phyloP scores from a whole-genome alignment of 2,329 filamentous ascomycete species.

The Pezicula carpinea region DNA sequence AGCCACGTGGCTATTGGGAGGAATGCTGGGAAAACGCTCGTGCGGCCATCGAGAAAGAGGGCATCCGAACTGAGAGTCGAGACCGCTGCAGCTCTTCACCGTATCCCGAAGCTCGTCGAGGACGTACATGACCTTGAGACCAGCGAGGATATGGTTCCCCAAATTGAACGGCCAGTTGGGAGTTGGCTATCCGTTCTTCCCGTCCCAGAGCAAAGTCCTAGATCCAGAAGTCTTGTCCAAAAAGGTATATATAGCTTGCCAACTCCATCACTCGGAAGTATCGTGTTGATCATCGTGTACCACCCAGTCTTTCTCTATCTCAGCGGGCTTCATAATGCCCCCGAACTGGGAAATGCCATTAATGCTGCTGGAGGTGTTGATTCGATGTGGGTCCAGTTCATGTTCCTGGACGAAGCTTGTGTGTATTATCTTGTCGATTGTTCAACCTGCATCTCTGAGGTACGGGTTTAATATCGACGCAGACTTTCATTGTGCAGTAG shows the following conservation, averaged over 20 bases:
- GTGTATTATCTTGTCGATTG: too few relatives aligned
- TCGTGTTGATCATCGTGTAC: neutral
- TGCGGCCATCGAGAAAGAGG: slow-evolving; percentile 6
- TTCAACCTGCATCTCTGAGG: neutral
- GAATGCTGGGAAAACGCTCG: slow-evolving; percentile 9
- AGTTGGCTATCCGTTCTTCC: slow-evolving; percentile 10
- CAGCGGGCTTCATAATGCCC: slow-evolving; percentile 4
- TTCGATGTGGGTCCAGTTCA: slow-evolving; percentile 22
- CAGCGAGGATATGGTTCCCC: neutral
- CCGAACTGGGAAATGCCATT: slow-evolving; percentile 5
- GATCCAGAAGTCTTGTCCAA: slow-evolving; percentile 8
- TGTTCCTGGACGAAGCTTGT: slow-evolving; percentile 30
- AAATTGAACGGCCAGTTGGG: slow-evolving; percentile 9
- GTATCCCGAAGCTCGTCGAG: neutral
- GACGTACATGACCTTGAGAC: neutral
- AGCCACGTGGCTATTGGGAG: slow-evolving; percentile 17
- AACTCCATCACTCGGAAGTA: neutral
- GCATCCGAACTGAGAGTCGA: too few relatives aligned
- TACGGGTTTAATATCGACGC: neutral
- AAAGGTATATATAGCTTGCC: slow-evolving; percentile 3
- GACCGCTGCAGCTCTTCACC: neutral
- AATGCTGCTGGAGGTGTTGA: slow-evolving; percentile 1
- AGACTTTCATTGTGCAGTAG: slow-evolving; percentile 28
- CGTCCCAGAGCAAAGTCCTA: slow-evolving; percentile 5
- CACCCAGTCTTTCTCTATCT: slow-evolving; percentile 9